These are phyloP conservation scores for Naganishia kalamii DNA, from an alignment of 768 basidiomycete genomes.

Conservation along the genomic window DNA sequence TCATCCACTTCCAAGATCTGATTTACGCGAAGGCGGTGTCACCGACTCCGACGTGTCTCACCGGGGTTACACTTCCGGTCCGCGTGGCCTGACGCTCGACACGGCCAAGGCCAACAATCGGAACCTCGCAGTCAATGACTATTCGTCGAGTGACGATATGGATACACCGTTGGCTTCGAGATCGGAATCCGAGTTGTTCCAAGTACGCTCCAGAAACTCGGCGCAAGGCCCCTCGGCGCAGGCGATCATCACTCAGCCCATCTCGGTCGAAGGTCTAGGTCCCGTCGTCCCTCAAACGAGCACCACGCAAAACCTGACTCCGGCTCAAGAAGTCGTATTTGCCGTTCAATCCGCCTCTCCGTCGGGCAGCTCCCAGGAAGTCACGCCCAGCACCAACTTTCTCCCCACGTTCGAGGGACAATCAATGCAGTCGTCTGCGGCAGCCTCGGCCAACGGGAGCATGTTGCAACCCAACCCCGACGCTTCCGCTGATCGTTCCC, in stretches of 20 bases:
- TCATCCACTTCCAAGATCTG: not conserved
- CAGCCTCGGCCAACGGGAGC: not conserved
- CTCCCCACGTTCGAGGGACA: not conserved
- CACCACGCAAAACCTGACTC: not conserved
- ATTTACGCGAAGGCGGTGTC: slow-evolving; percentile 1
- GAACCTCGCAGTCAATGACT: not conserved
- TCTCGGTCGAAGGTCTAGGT: slow-evolving; percentile 1
- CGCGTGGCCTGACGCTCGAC: not conserved
- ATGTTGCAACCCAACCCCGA: not conserved
- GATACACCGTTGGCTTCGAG: slow-evolving; percentile 2
- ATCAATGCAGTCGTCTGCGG: slow-evolving; percentile 3
- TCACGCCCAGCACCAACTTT: not conserved
- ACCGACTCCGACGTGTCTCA: not conserved
- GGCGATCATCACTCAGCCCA: slow-evolving; percentile 8
- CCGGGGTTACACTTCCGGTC: not conserved
- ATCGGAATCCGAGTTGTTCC: slow-evolving; percentile 2
- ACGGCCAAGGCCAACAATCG: not conserved
- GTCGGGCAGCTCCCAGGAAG: not conserved
- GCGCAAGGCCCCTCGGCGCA: slow-evolving; percentile 7
- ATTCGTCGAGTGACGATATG: slow-evolving; percentile 5
- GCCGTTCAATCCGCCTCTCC: not conserved
- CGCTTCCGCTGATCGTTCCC: not conserved
- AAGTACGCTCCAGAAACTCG: not conserved
- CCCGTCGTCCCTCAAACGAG: not conserved
- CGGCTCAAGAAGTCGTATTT: slow-evolving; percentile 10